Conservation (phyloP, 805 yeast species). For the Millerozyma acaciae region DNA sequence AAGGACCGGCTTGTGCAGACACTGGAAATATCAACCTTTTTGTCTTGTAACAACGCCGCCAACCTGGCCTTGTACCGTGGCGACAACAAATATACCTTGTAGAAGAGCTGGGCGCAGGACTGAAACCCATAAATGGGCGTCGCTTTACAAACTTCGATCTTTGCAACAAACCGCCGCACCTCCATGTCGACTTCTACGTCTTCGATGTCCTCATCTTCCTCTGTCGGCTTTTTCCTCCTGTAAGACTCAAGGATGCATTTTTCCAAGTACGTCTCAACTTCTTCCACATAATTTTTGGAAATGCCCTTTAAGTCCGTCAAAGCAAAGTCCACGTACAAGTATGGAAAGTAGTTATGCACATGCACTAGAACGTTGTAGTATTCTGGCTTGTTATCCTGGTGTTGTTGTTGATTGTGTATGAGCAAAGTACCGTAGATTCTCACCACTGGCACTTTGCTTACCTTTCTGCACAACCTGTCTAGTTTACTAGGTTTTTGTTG, state of each 20-base stretch:
- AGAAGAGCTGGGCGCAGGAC: conserved; percentile 57
- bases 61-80: conserved; percentile 58
- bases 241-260: conserved; percentile 36
- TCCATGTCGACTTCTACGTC: conserved; percentile 7
- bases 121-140: conserved; percentile 83
- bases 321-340: conserved; percentile 62
- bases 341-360: conserved; percentile 83
- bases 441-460: conserved; percentile 63
- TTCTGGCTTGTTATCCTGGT: conserved; percentile 3
- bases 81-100: conserved; percentile 64
- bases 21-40: conserved; percentile 4
- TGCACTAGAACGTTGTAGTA: conserved; percentile 47
- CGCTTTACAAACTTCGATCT: conserved; percentile 64
- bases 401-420: conserved; percentile 17
- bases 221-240: conserved; percentile 16
- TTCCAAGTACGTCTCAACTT: conserved; percentile 45
- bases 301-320: conserved; percentile 16
- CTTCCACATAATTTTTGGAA: conserved; percentile 30
- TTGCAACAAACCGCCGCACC: conserved; percentile 47
- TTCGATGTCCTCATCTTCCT: conserved; percentile 6
- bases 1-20: not conserved
- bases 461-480: conserved; percentile 42
- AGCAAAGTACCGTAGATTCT: conserved; percentile 71
- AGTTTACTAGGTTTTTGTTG: conserved; percentile 51
- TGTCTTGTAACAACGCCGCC: conserved; percentile 40